These are phyloP conservation scores for Claviceps africana DNA, from an alignment of 2,329 filamentous ascomycete species.

Conservation along the genomic window DNA sequence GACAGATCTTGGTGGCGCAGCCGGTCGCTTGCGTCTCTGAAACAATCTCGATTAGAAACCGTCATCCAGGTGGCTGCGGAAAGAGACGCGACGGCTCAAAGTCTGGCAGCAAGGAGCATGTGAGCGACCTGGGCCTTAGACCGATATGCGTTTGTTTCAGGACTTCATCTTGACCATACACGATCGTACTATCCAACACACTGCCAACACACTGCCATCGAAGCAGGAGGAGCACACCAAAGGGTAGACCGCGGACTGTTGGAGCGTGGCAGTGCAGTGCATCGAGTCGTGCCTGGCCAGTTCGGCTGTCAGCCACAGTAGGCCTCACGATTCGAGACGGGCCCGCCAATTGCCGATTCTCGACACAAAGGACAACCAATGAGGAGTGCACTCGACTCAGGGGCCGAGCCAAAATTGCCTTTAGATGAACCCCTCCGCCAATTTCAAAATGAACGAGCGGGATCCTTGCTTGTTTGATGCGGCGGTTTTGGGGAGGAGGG, in stretches of 20 bases:
- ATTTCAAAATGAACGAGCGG: neutral
- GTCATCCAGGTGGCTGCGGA: neutral
- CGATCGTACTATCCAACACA: neutral
- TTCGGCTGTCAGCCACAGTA: neutral
- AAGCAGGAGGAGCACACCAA: neutral
- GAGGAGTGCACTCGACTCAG: neutral
- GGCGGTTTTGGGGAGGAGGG: too few relatives aligned
- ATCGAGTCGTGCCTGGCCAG: neutral
- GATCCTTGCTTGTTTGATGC: neutral
- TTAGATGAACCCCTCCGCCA: neutral
- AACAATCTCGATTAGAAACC: constrained; percentile 2
- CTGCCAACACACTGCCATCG: neutral
- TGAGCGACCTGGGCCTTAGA: neutral
- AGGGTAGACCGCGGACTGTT: neutral
- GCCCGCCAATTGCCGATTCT: neutral
- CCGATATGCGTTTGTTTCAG: neutral
- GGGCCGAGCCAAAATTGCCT: neutral
- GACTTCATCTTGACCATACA: neutral
- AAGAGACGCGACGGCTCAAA: neutral
- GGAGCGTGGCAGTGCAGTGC: neutral
- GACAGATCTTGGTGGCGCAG: neutral
- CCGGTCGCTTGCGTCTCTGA: neutral
- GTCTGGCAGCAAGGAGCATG: neutral
- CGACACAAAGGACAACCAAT: neutral
- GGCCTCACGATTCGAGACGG: neutral